phyloP scores from a whole-genome alignment of 192 early-diverging fungal genomes.

The Diversispora epigaea region DNA sequence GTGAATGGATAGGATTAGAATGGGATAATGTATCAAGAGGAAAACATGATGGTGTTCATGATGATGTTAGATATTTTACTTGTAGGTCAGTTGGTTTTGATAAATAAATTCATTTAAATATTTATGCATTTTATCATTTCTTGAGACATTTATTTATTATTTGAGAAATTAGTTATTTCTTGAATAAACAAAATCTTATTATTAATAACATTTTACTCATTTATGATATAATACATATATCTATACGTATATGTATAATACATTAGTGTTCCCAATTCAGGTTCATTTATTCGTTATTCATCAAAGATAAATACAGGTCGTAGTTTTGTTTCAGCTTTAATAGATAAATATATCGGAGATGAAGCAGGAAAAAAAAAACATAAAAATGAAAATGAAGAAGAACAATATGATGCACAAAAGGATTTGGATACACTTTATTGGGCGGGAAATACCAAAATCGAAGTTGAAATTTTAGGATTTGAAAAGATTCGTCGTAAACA shows the following conservation, averaged over 20 bases:
- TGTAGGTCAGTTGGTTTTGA: constrained; percentile 42
- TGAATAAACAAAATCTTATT: not conserved
- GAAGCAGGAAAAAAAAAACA: constrained; percentile 5
- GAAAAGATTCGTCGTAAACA: constrained; percentile 49
- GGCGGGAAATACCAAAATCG: constrained; percentile 48
- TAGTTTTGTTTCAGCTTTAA: constrained; percentile 45
- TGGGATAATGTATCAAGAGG: constrained; percentile 61
- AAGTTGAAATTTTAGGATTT: constrained; percentile 56
- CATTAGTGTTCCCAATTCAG: constrained; percentile 44
- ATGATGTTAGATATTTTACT: constrained; percentile 52
- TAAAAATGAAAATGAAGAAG: not conserved
- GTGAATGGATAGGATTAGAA: constrained; percentile 63
- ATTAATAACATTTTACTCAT: too few species aligned
- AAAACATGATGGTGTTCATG: constrained; percentile 59
- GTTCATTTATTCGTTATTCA: constrained; percentile 55
- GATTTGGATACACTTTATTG: constrained; percentile 38
- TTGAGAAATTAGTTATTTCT: too few species aligned
- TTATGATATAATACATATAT: not conserved
- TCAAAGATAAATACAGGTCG: constrained; percentile 45
- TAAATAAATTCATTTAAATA: not conserved
- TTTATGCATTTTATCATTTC: too few species aligned
- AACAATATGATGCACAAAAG: constrained; percentile 33
- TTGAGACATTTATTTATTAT: too few species aligned
- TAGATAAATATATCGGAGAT: constrained; percentile 44
- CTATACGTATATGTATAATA: constrained; percentile 1